These are phyloP conservation scores for Penicillium dipodomyicola DNA, from an alignment of 495 filamentous ascomycete species.

Conservation along the genomic window DNA sequence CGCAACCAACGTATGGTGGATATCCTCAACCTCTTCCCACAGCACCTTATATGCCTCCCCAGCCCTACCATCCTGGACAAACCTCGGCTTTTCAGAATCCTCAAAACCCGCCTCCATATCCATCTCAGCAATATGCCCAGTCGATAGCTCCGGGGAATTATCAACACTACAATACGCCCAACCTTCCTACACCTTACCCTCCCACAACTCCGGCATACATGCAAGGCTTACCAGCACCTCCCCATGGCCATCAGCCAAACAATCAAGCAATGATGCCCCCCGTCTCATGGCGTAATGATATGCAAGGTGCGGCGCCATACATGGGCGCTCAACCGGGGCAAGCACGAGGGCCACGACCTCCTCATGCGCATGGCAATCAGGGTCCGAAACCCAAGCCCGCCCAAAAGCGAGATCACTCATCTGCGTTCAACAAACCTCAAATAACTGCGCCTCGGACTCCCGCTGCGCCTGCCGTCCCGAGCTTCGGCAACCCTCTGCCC, in stretches of 20 bases:
- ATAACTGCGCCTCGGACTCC: slow-evolving; percentile 40
- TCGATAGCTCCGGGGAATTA: slow-evolving; percentile 29
- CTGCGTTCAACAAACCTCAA: slow-evolving; percentile 44
- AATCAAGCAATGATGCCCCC: slow-evolving; percentile 56
- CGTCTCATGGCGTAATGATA: slow-evolving; percentile 57
- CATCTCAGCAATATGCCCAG: slow-evolving; percentile 32
- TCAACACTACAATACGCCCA: slow-evolving; percentile 31
- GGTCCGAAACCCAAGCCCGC: slow-evolving; percentile 34
- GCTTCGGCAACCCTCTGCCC: slow-evolving; percentile 57
- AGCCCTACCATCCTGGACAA: slow-evolving; percentile 30
- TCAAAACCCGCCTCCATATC: slow-evolving; percentile 23
- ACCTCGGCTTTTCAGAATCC: slow-evolving; percentile 27
- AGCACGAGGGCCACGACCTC: slow-evolving; percentile 40
- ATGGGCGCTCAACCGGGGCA: slow-evolving; percentile 21
- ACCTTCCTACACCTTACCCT: slow-evolving; percentile 20
- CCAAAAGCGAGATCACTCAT: slow-evolving; percentile 42
- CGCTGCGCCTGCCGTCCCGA: slow-evolving; percentile 59
- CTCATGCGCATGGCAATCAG: slow-evolving; percentile 46
- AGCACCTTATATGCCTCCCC: slow-evolving; percentile 27
- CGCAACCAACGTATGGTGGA: slow-evolving; percentile 33
- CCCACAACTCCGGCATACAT: slow-evolving; percentile 30
- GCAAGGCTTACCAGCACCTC: slow-evolving; percentile 23
- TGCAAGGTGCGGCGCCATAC: slow-evolving; percentile 27
- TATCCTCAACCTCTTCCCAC: slow-evolving; percentile 32
- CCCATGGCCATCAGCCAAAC: slow-evolving; percentile 25